Evolutionary conservation across 2,329 filamentous ascomycete genomes (phyloP).

Genomic region (Septoria petroselini): DNA sequence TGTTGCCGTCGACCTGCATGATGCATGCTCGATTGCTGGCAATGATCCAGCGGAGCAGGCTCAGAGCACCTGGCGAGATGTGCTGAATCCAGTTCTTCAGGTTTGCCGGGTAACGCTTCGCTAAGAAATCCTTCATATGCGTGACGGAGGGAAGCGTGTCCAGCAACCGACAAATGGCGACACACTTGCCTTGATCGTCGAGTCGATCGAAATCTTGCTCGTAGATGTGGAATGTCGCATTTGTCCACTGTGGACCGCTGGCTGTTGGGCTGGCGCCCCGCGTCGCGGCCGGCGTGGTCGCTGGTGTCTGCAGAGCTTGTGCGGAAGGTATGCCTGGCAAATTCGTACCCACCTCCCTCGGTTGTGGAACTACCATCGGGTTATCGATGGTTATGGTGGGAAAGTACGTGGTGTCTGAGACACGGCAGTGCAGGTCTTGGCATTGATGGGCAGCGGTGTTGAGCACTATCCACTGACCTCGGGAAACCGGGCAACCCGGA

Average conservation of each 20-base stretch:
- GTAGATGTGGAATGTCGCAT: conserved; percentile 47
- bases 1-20: conserved; percentile 65
- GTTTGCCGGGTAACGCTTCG: conserved; percentile 39
- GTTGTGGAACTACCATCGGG: conserved; percentile 21
- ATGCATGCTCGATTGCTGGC: conserved; percentile 88
- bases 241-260: conserved; percentile 31
- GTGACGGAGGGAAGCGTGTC: conserved; percentile 60
- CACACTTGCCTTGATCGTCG: conserved; percentile 44
- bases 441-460: conserved; percentile 15
- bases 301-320: neutral
- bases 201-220: conserved; percentile 59
- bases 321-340: neutral
- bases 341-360: neutral
- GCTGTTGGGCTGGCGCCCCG: conserved; percentile 19
- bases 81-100: conserved; percentile 54
- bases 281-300: conserved; percentile 18
- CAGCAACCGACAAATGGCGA: conserved; percentile 53
- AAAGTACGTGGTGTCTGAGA: conserved; percentile 46
- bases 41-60: conserved; percentile 79
- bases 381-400: conserved; percentile 43
- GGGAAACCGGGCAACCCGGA: conserved; percentile 39
- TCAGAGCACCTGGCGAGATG: conserved; percentile 63
- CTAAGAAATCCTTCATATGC: conserved; percentile 52
- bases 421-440: conserved; percentile 49
- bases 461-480: conserved; percentile 53